Evolutionary conservation across 179 eudicot genomes (phyloP).

Genomic region (Gypsophila paniculata): DNA sequence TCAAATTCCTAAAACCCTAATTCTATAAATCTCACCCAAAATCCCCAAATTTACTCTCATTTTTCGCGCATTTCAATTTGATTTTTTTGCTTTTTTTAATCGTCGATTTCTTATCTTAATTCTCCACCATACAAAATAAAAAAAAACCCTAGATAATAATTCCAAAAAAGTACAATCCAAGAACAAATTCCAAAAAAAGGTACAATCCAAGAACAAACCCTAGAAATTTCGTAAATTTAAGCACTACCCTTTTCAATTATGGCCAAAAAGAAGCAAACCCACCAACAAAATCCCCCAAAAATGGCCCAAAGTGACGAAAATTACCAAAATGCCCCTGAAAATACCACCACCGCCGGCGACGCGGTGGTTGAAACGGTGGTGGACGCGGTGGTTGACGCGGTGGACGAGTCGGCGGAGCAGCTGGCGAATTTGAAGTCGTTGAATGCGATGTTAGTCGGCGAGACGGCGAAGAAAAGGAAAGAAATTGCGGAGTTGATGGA

Average conservation of each 20-base stretch:
- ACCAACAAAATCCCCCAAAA: constrained; percentile 22
- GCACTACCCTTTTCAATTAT: constrained; percentile 30
- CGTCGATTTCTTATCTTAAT: not conserved
- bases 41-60: not conserved
- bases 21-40: not conserved
- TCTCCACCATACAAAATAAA: constrained; percentile 5
- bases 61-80: not conserved
- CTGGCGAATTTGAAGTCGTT: constrained; percentile 50
- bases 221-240: not conserved
- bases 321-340: constrained; percentile 8
- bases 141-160: constrained; percentile 9
- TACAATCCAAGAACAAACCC: too few species aligned
- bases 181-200: constrained; percentile 10
- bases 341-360: not conserved
- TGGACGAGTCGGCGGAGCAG: constrained; percentile 24
- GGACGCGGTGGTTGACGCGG: not conserved
- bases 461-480: constrained; percentile 48
- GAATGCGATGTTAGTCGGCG: constrained; percentile 42
- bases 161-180: not conserved
- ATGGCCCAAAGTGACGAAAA: constrained; percentile 19
- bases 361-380: not conserved
- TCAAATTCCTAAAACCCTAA: not conserved
- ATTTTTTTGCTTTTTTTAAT: not conserved
- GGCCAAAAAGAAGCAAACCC: constrained; percentile 70
- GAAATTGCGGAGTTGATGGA: constrained; percentile 43